These are phyloP conservation scores for Trichopus zeylanicus DNA, from an alignment of 116 monocot species.

Conservation along the genomic window DNA sequence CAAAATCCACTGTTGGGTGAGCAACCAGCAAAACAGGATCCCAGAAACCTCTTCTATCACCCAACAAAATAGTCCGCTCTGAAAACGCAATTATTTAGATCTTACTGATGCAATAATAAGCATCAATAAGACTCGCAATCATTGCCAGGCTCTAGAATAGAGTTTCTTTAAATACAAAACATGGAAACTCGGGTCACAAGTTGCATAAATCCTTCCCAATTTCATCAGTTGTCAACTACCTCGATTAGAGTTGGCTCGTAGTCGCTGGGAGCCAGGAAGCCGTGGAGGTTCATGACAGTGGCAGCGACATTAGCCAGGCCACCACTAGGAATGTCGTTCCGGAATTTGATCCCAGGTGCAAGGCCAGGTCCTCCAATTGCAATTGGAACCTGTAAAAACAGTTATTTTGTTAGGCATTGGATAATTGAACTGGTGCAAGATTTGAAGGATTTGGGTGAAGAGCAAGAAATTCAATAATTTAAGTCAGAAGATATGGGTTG, in stretches of 20 bases:
- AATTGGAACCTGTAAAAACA: constrained; percentile 86
- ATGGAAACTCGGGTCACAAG: too few species aligned
- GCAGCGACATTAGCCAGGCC: constrained; percentile 98
- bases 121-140: not conserved
- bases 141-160: too few species aligned
- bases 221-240: constrained; percentile 53
- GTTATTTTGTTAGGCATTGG: too few species aligned
- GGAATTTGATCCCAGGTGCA: constrained; percentile 54
- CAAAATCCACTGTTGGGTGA: too few species aligned
- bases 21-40: too few species aligned
- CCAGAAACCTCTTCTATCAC: too few species aligned
- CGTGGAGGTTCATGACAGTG: constrained; percentile 94
- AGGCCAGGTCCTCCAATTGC: constrained; percentile 97
- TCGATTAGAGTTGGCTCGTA: constrained; percentile 95
- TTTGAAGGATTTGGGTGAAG: not conserved
- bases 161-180: too few species aligned
- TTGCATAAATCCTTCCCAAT: too few species aligned
- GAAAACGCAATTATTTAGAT: not conserved
- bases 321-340: constrained; percentile 54
- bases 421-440: too few species aligned
- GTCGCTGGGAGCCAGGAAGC: constrained; percentile 75
- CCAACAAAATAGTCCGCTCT: not conserved
- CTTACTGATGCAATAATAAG: not conserved
- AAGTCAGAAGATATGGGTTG: not conserved
- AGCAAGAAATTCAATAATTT: not conserved